A percentile compares a stretch with the other conserved stretches of the same genome.
Conservation (phyloP, 1,139 yeast species). For the Saccharomyces pastorianus region DNA sequence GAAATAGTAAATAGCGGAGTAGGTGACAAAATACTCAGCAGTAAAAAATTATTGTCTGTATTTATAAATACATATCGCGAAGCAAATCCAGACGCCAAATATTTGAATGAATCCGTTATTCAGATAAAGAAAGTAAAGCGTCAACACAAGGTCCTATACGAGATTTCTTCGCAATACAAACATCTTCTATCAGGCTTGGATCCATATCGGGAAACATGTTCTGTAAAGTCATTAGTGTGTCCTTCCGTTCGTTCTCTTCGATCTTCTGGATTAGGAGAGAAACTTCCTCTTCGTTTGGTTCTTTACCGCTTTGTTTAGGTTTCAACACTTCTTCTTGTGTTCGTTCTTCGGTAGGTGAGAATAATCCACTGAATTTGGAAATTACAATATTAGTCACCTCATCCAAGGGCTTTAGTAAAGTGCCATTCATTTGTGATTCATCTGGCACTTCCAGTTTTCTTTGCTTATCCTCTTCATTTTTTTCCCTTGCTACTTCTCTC, state of each 20-base stretch:
- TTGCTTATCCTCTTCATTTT: slow-evolving; percentile 1
- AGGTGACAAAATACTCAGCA: too few relatives aligned
- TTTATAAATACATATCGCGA: not conserved
- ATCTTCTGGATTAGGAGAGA: slow-evolving; percentile 16
- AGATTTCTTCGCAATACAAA: slow-evolving; percentile 58
- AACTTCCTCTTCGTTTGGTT: slow-evolving; percentile 21
- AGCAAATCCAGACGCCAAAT: slow-evolving; percentile 4
- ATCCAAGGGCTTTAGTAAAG: slow-evolving; percentile 23
- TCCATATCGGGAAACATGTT: slow-evolving; percentile 78
- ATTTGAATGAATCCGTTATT: slow-evolving; percentile 9
- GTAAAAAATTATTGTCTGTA: not conserved
- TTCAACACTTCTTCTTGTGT: slow-evolving; percentile 6
- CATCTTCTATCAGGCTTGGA: slow-evolving; percentile 58
- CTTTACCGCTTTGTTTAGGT: slow-evolving; percentile 18
- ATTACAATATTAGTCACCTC: slow-evolving; percentile 25
- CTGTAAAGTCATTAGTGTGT: slow-evolving; percentile 41
- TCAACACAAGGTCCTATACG: slow-evolving; percentile 72
- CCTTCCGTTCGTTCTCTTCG: slow-evolving; percentile 35
- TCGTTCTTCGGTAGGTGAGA: slow-evolving; percentile 7
- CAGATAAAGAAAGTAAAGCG: slow-evolving; percentile 38
- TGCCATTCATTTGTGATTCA: slow-evolving; percentile 9
- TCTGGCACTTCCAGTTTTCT: not conserved
- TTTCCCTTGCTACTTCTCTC: slow-evolving; percentile 1
- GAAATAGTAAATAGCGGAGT: too few relatives aligned
- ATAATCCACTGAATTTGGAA: slow-evolving; percentile 23